phyloP scores from a whole-genome alignment of 1,284 basidiomycete species.

The Pisolithus thermaeus region DNA sequence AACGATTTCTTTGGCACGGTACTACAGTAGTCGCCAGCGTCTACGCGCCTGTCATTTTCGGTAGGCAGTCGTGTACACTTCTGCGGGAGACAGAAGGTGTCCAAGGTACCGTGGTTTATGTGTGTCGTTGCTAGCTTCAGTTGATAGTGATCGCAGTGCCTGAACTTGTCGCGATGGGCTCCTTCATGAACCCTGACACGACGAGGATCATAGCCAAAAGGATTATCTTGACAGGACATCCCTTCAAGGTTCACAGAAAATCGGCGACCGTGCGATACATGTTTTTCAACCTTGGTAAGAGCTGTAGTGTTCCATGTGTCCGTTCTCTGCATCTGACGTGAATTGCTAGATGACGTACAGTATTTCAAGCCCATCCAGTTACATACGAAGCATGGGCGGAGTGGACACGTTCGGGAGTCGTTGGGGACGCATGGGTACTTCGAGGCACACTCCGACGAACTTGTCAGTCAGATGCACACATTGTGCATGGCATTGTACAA shows the following conservation, averaged over 20 bases:
- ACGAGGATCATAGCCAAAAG: slow-evolving; percentile 91
- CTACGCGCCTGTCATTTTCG: slow-evolving; percentile 88
- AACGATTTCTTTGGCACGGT: slow-evolving; percentile 86
- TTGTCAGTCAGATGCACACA: slow-evolving; percentile 94
- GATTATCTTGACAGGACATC: slow-evolving; percentile 90
- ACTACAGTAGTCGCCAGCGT: slow-evolving; percentile 78
- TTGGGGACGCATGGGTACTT: slow-evolving; percentile 99
- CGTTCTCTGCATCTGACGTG: not conserved
- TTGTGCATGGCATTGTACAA: slow-evolving; percentile 91
- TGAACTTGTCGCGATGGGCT: slow-evolving; percentile 86
- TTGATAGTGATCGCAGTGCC: slow-evolving; percentile 48
- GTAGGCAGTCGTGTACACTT: slow-evolving; percentile 75
- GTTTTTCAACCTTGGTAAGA: slow-evolving; percentile 86
- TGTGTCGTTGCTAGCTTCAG: no score
- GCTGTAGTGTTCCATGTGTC: slow-evolving; percentile 4
- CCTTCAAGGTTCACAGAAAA: slow-evolving; percentile 97
- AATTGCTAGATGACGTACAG: slow-evolving; percentile 69
- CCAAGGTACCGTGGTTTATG: slow-evolving; percentile 44
- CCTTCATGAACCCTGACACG: slow-evolving; percentile 85
- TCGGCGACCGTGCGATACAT: slow-evolving; percentile 97
- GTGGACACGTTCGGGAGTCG: slow-evolving; percentile 89
- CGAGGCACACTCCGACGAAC: slow-evolving; percentile 95
- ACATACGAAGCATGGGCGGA: slow-evolving; percentile 88
- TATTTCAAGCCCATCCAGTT: slow-evolving; percentile 95
- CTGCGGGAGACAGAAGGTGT: slow-evolving; percentile 58